These are phyloP conservation scores for Cymbidium sinense DNA, from an alignment of 106 monocot species.

Conservation along the genomic window DNA sequence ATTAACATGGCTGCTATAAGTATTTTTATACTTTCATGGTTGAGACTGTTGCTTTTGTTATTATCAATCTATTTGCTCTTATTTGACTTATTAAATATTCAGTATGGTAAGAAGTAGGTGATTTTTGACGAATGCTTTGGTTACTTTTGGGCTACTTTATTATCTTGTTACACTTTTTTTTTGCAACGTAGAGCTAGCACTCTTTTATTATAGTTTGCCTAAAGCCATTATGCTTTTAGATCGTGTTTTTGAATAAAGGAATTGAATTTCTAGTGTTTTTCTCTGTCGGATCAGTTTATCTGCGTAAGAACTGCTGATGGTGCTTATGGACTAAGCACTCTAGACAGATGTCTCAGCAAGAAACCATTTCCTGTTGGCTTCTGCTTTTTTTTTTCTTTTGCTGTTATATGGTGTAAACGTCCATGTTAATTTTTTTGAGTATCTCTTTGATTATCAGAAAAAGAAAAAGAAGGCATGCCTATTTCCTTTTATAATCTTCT, in stretches of 20 bases:
- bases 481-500: too few species aligned
- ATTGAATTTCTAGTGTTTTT: not conserved
- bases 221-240: not conserved
- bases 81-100: not conserved
- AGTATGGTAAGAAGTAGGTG: not conserved
- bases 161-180: not conserved
- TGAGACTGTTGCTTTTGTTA: not conserved
- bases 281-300: not conserved
- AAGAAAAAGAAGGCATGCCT: too few species aligned
- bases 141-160: not conserved
- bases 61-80: not conserved
- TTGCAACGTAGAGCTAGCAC: not conserved
- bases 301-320: not conserved
- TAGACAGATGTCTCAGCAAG: not conserved
- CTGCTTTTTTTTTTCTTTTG: too few species aligned
- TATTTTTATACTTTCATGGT: not conserved
- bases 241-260: not conserved
- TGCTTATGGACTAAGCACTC: not conserved
- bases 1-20: not conserved
- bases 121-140: not conserved
- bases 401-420: too few species aligned
- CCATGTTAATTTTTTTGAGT: not conserved
- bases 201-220: not conserved
- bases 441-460: not conserved
- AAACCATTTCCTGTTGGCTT: not conserved